phyloP scores from a whole-genome alignment of 352 stramenopile species.

The Pythium sukuiense region DNA sequence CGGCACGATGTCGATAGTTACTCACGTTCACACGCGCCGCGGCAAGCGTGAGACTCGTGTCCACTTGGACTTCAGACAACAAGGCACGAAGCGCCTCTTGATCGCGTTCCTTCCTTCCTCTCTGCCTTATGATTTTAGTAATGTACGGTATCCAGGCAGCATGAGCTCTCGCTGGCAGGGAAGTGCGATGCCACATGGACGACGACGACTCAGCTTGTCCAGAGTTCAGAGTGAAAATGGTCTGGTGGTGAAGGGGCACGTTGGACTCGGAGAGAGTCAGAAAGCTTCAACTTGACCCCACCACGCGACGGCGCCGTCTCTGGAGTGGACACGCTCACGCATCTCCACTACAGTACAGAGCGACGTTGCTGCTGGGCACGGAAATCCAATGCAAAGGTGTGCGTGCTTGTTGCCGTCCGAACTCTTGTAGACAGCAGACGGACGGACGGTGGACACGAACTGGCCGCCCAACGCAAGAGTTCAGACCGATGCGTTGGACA shows the following conservation, averaged over 20 bases:
- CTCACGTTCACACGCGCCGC: background rate
- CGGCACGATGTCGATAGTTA: background rate
- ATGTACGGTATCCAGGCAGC: background rate
- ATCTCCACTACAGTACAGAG: background rate
- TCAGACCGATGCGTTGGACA: background rate
- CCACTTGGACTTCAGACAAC: background rate
- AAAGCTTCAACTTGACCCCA: background rate
- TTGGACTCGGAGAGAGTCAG: background rate
- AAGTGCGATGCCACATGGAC: background rate
- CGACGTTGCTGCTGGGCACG: no score
- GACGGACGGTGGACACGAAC: background rate
- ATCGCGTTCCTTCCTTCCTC: background rate
- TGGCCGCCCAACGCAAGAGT: background rate
- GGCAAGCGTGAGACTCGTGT: background rate
- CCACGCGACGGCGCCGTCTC: background rate
- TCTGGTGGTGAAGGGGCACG: background rate
- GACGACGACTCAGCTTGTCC: background rate
- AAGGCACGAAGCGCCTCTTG: background rate
- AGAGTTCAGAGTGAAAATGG: background rate
- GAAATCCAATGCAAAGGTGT: background rate
- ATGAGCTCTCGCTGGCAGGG: background rate
- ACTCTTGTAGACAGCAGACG: background rate
- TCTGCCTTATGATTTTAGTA: background rate
- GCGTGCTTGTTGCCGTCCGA: background rate
- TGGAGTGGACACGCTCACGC: background rate